phyloP scores from a whole-genome alignment of 2,329 filamentous ascomycete genomes.

The Hypoxylon sp. region DNA sequence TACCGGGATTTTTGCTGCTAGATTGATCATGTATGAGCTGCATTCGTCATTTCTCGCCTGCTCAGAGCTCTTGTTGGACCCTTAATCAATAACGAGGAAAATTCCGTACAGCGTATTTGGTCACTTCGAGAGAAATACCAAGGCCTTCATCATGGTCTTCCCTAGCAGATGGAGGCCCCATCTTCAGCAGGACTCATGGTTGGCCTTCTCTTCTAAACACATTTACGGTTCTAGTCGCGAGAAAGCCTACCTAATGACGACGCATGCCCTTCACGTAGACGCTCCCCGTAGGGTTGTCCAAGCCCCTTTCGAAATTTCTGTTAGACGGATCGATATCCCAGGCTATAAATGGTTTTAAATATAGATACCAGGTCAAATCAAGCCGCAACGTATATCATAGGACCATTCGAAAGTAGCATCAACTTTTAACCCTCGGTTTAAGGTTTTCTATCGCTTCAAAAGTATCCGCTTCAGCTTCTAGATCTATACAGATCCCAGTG shows the following conservation, averaged over 20 bases:
- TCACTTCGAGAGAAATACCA: slow-evolving; percentile 81
- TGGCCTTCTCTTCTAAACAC: not conserved
- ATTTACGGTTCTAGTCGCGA: not conserved
- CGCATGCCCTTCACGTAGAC: slow-evolving; percentile 82
- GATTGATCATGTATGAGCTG: slow-evolving; percentile 96
- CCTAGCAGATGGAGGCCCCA: slow-evolving; percentile 65
- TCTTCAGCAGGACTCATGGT: slow-evolving; percentile 63
- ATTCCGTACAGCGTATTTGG: slow-evolving; percentile 82
- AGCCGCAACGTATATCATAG: not conserved
- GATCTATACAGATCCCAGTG: not conserved
- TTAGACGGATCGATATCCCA: slow-evolving; percentile 79
- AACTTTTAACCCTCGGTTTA: not conserved
- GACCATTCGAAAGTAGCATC: not conserved
- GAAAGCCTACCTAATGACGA: slow-evolving; percentile 54
- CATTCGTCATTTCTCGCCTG: slow-evolving; percentile 78
- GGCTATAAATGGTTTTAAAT: slow-evolving; percentile 76
- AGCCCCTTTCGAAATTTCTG: slow-evolving; percentile 77
- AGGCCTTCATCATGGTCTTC: slow-evolving; percentile 80
- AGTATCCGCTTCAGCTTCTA: not conserved
- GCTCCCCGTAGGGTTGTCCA: slow-evolving; percentile 78
- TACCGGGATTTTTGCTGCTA: slow-evolving; percentile 76
- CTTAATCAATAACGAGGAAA: slow-evolving; percentile 84
- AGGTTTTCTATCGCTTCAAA: not conserved
- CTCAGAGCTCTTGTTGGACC: slow-evolving; percentile 62
- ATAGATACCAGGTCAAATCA: slow-evolving; percentile 68